Percentiles rank a stretch among this genome's conserved stretches.
Evolutionary conservation across 1,284 basidiomycete species (phyloP).

Genomic region (Cutaneotrichosporon daszewskae): DNA sequence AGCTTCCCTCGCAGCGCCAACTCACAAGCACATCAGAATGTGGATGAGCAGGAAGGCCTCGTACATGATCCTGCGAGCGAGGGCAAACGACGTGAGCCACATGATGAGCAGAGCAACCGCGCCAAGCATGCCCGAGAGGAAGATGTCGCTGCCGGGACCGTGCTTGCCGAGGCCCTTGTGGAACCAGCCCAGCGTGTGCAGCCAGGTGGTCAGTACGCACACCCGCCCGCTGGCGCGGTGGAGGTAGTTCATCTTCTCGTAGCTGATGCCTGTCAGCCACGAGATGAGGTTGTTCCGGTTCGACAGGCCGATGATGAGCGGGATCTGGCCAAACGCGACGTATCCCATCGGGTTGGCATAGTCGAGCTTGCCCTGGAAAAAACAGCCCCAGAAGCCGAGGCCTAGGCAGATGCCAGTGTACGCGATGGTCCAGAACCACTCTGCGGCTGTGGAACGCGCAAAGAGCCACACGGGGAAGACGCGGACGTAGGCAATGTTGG

Average conservation of each 20-base stretch:
- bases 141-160: constrained; percentile 11
- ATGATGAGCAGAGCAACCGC: constrained; percentile 32
- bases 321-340: constrained; percentile 50
- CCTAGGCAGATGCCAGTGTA: constrained; percentile 15
- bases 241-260: constrained; percentile 53
- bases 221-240: constrained; percentile 34
- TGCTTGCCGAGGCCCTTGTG: constrained; percentile 15
- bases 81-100: constrained; percentile 47
- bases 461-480: constrained; percentile 17
- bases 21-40: constrained; percentile 42
- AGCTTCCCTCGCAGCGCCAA: too few species aligned
- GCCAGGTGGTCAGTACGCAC: constrained; percentile 27
- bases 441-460: constrained; percentile 4
- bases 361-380: constrained; percentile 7
- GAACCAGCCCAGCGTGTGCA: constrained; percentile 27
- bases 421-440: constrained; percentile 15
- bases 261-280: constrained; percentile 58
- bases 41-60: constrained; percentile 54
- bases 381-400: constrained; percentile 9
- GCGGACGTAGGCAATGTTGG: constrained; percentile 15
- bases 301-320: constrained; percentile 58
- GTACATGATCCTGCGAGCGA: constrained; percentile 49
- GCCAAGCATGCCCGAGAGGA: constrained; percentile 4
- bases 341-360: constrained; percentile 9
- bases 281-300: constrained; percentile 62